Base-by-base conservation (phyloP, 108 stramenopile species). In the Schizochytrium sp. region DNA sequence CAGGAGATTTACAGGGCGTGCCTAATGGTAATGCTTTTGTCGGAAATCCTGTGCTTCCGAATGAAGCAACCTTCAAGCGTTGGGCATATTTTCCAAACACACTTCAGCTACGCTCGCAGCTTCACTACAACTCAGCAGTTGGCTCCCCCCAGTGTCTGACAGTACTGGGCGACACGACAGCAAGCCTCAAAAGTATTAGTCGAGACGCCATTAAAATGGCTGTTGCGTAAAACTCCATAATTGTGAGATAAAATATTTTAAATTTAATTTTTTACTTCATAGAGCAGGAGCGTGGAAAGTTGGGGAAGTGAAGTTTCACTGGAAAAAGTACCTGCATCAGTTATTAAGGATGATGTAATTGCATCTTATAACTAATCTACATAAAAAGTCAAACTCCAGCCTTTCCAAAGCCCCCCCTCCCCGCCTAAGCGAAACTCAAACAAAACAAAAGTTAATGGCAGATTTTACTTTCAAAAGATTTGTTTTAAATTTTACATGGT, bases 71-170 rank as follows among this genome's bases (percentile, higher is more conserved):
- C 7, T 38, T 69, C 42, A 7, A 13, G 42, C 40, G 44, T 38
- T 69, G 64, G 64, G 15, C 28, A 38, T 69, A 69, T 44, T 69
- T 69, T 69, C 64, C 64, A 7, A 69, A 69, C 3, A 69, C 64
- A 44, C 44, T 69, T 2, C 64, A 69, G 64, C 15, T 69, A 7
- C 64, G 64, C 28, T 13, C 64, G 1, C 64, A 69, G 44, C 64
- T 69, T 7, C 40, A 44, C 64, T 69, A 69, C 64, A 0, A 12
- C 42, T 8, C 64, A 8, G 19, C 40, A 13, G 15, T 69, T 8
- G 64, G 64, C 64, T 38, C 12, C 19, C 64, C 64, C 5, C 64
- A 69, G 44, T 69, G 64, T 38, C 64, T 69, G 42, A 69, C 64
- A 28, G 64, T 69, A 44, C 7, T 69, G 1, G 64, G 42, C 0